Evolutionary conservation across 1,284 basidiomycete species (phyloP), one percentile per base, ranked within the genome.

Genomic region (Leccinum variabile): DNA sequence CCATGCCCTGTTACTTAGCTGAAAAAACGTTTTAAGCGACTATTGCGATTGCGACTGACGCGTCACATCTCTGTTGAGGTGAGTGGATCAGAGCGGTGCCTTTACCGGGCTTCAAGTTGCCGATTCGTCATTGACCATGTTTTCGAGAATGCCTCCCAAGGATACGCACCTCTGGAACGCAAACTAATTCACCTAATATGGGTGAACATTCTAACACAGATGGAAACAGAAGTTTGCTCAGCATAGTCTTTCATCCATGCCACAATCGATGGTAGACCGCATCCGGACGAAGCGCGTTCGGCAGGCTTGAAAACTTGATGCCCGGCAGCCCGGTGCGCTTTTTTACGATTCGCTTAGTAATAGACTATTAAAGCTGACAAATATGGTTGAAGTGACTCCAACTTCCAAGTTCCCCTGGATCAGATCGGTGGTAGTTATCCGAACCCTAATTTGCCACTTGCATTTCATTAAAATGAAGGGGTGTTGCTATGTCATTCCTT

Each of bases 21-120:
- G 62, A 60, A 67, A 16, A 41, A 65, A 70, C 37, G 53, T 59
- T 73, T 68, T 72, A 67, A 66, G 61, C 61, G 63, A 65, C 30
- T 52, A 59, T 60, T 57, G 50, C 50, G 22, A 41, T 61, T 57
- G 50, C 50, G 22, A 37, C 61, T 62, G 37, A 46, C 46, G 49
- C 50, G 28, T 41, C 57, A 56, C 59, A 52, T 59, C 56, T 62
- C 61, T 41, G 54, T 39, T 44, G 63, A 54, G 37, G 44, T 22
- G 35, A 65, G 65, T 69, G 65, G 63, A 70, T 72, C 63, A 59
- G 59, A 57, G 61, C 53, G 32, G 65, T 60, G 59, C 67, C 49
- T 58, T 61, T 49, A 13, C 60, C 67, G 62, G 66, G 72, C 56
- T 63, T 14, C n/a, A 11, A 33, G 30, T 44, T 54, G 57, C 54